Conservation (phyloP, 495 filamentous ascomycete genomes). For the Neurospora sp. region DNA sequence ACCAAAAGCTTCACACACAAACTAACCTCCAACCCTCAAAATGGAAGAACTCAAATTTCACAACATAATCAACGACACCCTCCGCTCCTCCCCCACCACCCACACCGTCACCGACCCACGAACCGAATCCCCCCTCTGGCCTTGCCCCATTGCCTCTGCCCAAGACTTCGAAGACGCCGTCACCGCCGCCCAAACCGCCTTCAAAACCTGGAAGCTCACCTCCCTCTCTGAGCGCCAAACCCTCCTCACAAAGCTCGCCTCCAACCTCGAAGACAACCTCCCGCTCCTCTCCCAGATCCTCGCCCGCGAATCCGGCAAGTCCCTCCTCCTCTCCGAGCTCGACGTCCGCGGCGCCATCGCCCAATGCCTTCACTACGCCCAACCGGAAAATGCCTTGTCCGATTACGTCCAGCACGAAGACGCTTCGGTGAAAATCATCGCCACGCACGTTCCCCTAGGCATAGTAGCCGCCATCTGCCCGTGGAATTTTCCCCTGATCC, state of each 20-base stretch:
- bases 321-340: conserved; percentile 4
- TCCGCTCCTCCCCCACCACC: conserved; percentile 21
- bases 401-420: conserved; percentile 41
- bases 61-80: conserved; percentile 38
- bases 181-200: conserved; percentile 32
- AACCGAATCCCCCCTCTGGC: conserved; percentile 38
- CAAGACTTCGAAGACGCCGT: conserved; percentile 44
- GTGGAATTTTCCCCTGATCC: conserved; percentile 56
- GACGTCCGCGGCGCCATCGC: conserved; percentile 17
- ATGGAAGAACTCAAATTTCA: conserved; percentile 16
- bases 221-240: conserved; percentile 42
- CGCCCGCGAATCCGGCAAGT: conserved; percentile 4
- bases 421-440: conserved; percentile 25
- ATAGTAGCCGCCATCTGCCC: conserved; percentile 47
- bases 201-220: conserved; percentile 32
- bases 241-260: conserved; percentile 43
- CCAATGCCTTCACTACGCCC: conserved; percentile 10
- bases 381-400: not conserved
- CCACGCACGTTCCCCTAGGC: conserved; percentile 43
- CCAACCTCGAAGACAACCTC: conserved; percentile 22
- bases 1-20: not conserved
- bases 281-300: conserved; percentile 28
- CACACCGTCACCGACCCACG: conserved; percentile 36
- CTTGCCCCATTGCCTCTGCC: conserved; percentile 30
- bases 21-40: not conserved